Percentiles rank a stretch among this genome's conserved stretches.
Conservation (phyloP, 2,329 filamentous ascomycete species). For the Phialophora chinensis region DNA sequence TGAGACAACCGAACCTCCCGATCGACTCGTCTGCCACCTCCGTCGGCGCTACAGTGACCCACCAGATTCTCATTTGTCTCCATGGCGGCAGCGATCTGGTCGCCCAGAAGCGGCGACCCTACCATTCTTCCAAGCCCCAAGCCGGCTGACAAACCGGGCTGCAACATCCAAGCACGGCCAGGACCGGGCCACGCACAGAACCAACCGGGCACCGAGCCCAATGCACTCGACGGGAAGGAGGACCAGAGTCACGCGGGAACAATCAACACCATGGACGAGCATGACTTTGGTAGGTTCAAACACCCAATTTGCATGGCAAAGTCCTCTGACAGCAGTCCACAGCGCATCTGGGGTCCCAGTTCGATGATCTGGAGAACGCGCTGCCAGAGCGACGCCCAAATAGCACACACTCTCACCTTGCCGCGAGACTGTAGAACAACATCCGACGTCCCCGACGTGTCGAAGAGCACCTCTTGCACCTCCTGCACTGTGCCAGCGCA, state of each 20-base stretch:
- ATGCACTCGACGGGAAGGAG: neutral
- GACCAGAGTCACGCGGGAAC: neutral
- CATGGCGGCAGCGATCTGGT: neutral
- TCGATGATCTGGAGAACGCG: neutral
- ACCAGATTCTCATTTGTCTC: neutral
- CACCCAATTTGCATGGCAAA: neutral
- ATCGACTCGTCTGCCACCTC: neutral
- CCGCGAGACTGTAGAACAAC: neutral
- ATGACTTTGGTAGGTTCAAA: neutral
- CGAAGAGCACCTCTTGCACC: neutral
- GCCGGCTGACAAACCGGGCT: neutral
- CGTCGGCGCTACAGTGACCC: neutral
- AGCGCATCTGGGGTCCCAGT: conserved; percentile 1
- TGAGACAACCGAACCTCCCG: neutral
- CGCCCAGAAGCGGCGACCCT: neutral
- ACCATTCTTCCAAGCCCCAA: neutral
- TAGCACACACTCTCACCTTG: neutral
- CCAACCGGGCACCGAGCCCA: neutral
- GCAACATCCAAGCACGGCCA: neutral
- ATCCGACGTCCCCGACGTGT: neutral
- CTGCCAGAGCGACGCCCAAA: neutral
- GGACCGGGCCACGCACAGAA: neutral
- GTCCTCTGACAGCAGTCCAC: neutral
- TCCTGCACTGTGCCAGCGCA: neutral
- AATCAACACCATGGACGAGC: neutral